phyloP scores from a whole-genome alignment of 768 basidiomycete species.

The Suillus brevipes region DNA sequence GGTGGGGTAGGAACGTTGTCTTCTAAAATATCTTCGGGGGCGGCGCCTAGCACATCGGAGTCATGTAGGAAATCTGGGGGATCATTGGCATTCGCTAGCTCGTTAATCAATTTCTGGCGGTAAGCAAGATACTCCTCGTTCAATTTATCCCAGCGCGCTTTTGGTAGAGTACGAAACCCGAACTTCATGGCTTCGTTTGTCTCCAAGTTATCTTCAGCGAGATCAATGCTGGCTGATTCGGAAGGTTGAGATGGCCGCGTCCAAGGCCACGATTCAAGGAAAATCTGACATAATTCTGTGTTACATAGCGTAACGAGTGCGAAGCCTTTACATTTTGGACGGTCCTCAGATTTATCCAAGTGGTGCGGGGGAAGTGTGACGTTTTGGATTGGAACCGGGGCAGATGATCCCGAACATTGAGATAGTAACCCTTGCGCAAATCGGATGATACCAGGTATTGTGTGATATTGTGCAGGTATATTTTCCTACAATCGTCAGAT shows the following conservation, averaged over 20 bases:
- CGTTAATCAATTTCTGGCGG: slow-evolving; percentile 52
- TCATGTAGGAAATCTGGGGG: background rate
- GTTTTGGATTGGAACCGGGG: slow-evolving; percentile 43
- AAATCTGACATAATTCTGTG: slow-evolving; percentile 37
- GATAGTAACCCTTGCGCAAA: slow-evolving; percentile 43
- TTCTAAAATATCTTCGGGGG: background rate
- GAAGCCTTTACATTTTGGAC: slow-evolving; percentile 71
- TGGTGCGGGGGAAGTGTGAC: slow-evolving; percentile 64
- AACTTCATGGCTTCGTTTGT: slow-evolving; percentile 50
- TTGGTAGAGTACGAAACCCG: slow-evolving; percentile 60
- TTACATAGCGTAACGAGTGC: slow-evolving; percentile 62
- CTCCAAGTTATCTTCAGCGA: slow-evolving; percentile 5
- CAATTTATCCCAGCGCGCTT: slow-evolving; percentile 60
- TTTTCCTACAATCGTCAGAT: slow-evolving; percentile 54
- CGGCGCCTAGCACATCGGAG: background rate
- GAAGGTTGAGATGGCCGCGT: slow-evolving; percentile 18
- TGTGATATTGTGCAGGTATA: slow-evolving; percentile 57
- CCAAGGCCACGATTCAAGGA: slow-evolving; percentile 68
- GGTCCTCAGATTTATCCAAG: slow-evolving; percentile 54
- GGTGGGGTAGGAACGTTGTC: background rate
- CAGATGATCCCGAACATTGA: slow-evolving; percentile 3
- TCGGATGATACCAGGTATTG: slow-evolving; percentile 47
- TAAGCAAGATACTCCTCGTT: slow-evolving; percentile 71
- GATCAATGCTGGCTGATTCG: background rate
- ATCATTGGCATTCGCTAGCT: slow-evolving; percentile 32